Base-by-base conservation (phyloP, 2,329 filamentous ascomycete genomes). In the Alternaria gansuensis region DNA sequence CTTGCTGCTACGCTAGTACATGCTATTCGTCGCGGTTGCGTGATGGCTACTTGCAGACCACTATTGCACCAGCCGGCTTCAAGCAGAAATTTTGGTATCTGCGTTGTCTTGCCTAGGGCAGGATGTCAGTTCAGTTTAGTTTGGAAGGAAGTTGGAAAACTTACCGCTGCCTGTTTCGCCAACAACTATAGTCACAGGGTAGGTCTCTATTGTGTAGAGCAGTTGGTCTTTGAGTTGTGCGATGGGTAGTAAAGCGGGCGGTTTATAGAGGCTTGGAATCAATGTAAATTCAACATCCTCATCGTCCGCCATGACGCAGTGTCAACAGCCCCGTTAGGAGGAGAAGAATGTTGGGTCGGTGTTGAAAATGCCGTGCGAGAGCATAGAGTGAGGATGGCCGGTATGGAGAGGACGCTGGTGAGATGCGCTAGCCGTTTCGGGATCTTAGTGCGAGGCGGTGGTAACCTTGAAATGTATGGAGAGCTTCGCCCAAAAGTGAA, bases 61-160 rank as follows among this genome's bases (percentile, higher is more conserved):
- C 93, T 86, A 28, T 84, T 83, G 74, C 92, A 94, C 93, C 94
- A 98, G 78, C 94, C 94, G 71, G 90, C 91, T 68, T 91, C 84
- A 57, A 96, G 89, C 11, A 98, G 84, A 70, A 90, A 98, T 69
- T 97, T 94, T 1, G 95, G 95, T 41, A 98, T 89, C 75, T 98
- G 95, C 0, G 95, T 98, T 1, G 93, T 97, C 79, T 98, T 98
- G 31, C 40, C 94, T 93, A 24, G 29, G 11, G 7, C 0, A 6
- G n/a, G 40, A 7, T n/a, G 9, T 34, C 4, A 51, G 23, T 5
- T 5, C 8, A 3, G 0, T 21, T 24, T 3, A 5, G 0, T 10
- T 9, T 14, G 28, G 29, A 5, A 2, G 10, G n/a, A 3, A 26
- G 1, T 24, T 4, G 2, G 3, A 4, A 11, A n/a, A 1, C 3